phyloP scores from a whole-genome alignment of 495 filamentous ascomycete genomes.

The Trichoderma reesei region DNA sequence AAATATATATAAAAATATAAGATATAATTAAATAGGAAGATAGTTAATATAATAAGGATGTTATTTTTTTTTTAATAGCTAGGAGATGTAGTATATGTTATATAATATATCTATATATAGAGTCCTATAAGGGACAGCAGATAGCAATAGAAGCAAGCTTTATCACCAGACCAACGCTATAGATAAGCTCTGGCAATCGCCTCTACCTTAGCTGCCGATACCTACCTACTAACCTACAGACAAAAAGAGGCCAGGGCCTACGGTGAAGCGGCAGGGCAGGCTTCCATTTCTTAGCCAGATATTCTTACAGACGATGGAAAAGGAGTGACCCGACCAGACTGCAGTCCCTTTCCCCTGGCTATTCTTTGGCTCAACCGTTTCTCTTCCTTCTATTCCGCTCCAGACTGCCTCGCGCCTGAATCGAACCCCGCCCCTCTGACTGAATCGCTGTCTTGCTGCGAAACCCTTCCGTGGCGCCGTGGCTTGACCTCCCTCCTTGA shows the following conservation, averaged over 20 bases:
- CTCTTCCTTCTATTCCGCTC: not conserved
- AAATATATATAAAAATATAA: too few species aligned
- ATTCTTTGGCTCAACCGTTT: not conserved
- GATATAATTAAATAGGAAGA: too few species aligned
- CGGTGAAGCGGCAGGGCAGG: not conserved
- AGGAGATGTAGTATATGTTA: too few species aligned
- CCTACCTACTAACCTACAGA: too few species aligned
- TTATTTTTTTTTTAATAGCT: too few species aligned
- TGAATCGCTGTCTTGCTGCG: not conserved
- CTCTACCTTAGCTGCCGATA: not conserved
- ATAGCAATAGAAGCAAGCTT: too few species aligned
- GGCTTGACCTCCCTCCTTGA: conserved; percentile 23
- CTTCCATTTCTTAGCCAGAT: too few species aligned
- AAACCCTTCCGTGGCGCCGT: not conserved
- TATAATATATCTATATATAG: too few species aligned
- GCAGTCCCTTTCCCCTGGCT: not conserved
- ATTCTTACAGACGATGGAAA: not conserved
- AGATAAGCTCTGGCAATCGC: conserved; percentile 3
- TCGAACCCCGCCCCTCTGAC: not conserved
- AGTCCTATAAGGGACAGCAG: too few species aligned
- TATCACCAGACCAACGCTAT: too few species aligned
- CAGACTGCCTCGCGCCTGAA: not conserved
- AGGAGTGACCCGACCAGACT: not conserved
- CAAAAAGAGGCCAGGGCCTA: not conserved
- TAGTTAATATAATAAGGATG: too few species aligned